Conservation (phyloP, 2,329 filamentous ascomycete genomes). For the Phialophora verrucosa region DNA sequence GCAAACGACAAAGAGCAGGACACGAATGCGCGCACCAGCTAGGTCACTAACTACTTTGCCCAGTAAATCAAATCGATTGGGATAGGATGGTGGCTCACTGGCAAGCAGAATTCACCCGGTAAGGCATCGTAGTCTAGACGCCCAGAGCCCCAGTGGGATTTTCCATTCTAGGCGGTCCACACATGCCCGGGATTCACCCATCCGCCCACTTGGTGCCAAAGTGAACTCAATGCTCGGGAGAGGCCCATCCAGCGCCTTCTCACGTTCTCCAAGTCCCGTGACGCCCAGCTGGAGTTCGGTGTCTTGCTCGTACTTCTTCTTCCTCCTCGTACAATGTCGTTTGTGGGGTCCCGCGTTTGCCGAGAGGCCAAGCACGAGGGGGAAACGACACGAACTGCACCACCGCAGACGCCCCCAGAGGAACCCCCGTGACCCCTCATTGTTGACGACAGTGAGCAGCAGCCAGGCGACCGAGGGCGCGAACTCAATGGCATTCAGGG, state of each 20-base stretch:
- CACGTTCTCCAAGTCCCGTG: neutral
- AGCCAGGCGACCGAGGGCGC: neutral
- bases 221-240: neutral
- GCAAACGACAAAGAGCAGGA: no score
- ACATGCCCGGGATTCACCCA: neutral
- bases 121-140: no score
- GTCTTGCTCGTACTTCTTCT: neutral
- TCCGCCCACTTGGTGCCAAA: neutral
- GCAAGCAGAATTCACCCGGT: no score
- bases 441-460: neutral
- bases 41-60: no score
- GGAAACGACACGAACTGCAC: no score
- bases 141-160: neutral
- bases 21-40: no score
- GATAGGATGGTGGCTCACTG: no score
- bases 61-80: no score
- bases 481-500: neutral
- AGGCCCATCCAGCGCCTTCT: neutral
- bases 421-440: neutral
- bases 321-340: neutral
- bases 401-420: neutral
- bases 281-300: neutral
- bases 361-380: neutral
- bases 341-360: slow-evolving; percentile 7
- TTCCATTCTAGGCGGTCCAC: neutral